Evolutionary conservation across 2,329 filamentous ascomycete species (phyloP).

Genomic region (Penicillium sp.): DNA sequence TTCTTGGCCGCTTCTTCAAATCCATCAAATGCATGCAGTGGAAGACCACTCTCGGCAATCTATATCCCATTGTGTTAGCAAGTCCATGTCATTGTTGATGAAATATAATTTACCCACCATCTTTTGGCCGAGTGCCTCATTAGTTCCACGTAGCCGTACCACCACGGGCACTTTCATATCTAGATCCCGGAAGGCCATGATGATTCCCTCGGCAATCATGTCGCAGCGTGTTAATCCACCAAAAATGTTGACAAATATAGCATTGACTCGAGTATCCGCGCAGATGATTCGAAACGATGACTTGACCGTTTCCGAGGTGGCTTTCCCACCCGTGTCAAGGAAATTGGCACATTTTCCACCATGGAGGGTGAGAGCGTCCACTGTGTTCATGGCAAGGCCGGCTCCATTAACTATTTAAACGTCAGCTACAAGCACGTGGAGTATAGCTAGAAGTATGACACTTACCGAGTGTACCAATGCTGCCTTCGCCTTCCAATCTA

Average conservation of each 20-base stretch:
- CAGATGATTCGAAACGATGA: constrained; percentile 69
- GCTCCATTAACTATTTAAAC: constrained; percentile 65
- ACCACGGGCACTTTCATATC: constrained; percentile 64
- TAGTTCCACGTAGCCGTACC: constrained; percentile 69
- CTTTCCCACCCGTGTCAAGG: constrained; percentile 83
- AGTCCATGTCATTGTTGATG: neutral
- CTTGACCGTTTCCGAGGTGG: constrained; percentile 73
- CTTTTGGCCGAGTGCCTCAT: constrained; percentile 63
- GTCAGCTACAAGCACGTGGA: constrained; percentile 1
- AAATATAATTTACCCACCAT: constrained; percentile 43
- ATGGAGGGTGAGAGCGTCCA: constrained; percentile 66
- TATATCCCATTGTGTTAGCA: constrained; percentile 22
- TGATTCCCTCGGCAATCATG: constrained; percentile 72
- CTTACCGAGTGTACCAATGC: constrained; percentile 66
- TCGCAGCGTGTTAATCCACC: constrained; percentile 66
- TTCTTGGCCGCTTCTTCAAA: constrained; percentile 67
- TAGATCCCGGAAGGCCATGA: constrained; percentile 66
- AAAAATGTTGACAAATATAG: constrained; percentile 67
- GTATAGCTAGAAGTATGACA: constrained; percentile 1
- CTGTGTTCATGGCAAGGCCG: constrained; percentile 84
- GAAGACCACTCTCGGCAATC: constrained; percentile 62
- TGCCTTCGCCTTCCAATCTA: constrained; percentile 47
- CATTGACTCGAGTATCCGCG: constrained; percentile 63
- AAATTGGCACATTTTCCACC: constrained; percentile 74
- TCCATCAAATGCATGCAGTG: constrained; percentile 64